These are phyloP conservation scores for Trichophyton mentagrophytes DNA, from an alignment of 2,329 filamentous ascomycete genomes.

Conservation along the genomic window DNA sequence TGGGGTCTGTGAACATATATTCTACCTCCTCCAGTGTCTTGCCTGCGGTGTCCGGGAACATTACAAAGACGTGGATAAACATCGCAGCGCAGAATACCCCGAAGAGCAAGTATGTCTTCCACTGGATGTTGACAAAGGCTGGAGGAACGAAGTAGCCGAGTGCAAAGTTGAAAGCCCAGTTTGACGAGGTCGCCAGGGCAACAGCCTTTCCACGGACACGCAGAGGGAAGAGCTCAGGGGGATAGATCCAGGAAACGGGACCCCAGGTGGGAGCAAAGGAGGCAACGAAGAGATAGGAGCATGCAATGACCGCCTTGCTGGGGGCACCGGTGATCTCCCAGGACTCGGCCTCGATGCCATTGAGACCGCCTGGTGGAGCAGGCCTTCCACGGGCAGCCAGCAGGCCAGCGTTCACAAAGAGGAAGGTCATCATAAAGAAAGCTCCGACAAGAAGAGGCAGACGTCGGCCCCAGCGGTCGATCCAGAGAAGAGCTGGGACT, in stretches of 20 bases:
- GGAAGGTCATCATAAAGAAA: conserved; percentile 45
- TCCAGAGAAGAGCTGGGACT: conserved; percentile 58
- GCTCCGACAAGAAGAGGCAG: conserved; percentile 53
- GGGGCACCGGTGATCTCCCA: conserved; percentile 29
- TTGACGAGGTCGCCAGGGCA: conserved; percentile 46
- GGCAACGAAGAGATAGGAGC: conserved; percentile 60
- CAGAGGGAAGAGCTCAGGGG: conserved; percentile 50
- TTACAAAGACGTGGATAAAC: conserved; percentile 55
- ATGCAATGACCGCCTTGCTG: conserved; percentile 52
- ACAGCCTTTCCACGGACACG: conserved; percentile 52
- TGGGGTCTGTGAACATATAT: conserved; percentile 47
- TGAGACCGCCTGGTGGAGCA: conserved; percentile 16
- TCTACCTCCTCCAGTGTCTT: conserved; percentile 68
- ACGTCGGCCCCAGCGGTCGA: conserved; percentile 66
- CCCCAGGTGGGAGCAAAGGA: conserved; percentile 55
- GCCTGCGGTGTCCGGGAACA: conserved; percentile 56
- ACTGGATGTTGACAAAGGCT: conserved; percentile 46
- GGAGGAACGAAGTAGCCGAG: conserved; percentile 46
- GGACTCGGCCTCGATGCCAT: conserved; percentile 24
- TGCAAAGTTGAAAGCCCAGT: conserved; percentile 51
- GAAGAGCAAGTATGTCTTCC: conserved; percentile 61
- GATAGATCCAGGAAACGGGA: conserved; percentile 47
- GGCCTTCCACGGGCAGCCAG: conserved; percentile 34
- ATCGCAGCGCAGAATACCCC: conserved; percentile 57
- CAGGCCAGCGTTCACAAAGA: conserved; percentile 34